Percentiles rank a stretch among this genome's conserved stretches.
These are phyloP conservation scores for Cercophora sp. DNA, from an alignment of 495 filamentous ascomycete genomes.

Conservation along the genomic window DNA sequence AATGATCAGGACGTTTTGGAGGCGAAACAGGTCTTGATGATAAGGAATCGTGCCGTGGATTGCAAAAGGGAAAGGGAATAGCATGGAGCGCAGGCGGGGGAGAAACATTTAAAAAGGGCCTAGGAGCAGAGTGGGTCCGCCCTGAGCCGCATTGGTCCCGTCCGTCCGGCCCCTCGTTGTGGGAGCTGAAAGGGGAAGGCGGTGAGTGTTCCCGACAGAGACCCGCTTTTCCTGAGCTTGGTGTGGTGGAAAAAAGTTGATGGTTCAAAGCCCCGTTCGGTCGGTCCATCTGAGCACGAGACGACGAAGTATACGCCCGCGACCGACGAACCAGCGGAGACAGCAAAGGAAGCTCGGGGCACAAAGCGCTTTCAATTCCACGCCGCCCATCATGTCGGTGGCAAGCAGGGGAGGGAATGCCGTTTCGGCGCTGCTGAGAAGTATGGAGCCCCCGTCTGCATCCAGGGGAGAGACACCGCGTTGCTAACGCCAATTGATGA, in stretches of 20 bases:
- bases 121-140: too few relatives aligned
- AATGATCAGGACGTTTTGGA: constrained; percentile 49
- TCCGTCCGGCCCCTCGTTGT: too few relatives aligned
- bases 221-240: too few relatives aligned
- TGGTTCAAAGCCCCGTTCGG: too few relatives aligned
- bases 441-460: constrained; percentile 20
- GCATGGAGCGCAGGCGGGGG: constrained; percentile 2
- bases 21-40: constrained; percentile 42
- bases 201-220: too few relatives aligned
- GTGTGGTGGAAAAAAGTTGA: constrained; percentile 38
- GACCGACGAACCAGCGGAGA: too few relatives aligned
- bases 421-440: constrained; percentile 39
- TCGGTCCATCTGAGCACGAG: too few relatives aligned
- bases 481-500: background rate
- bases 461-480: too few relatives aligned
- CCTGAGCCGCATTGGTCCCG: too few relatives aligned
- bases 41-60: constrained; percentile 50
- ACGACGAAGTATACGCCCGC: too few relatives aligned
- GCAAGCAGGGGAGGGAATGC: constrained; percentile 46
- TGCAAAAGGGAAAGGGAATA: constrained; percentile 18
- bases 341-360: too few relatives aligned
- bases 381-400: constrained; percentile 41
- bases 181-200: constrained; percentile 3
- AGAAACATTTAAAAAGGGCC: constrained; percentile 12
- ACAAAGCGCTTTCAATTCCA: background rate